Conservation (phyloP, 2,329 filamentous ascomycete species). For the Clonostachys rosea region DNA sequence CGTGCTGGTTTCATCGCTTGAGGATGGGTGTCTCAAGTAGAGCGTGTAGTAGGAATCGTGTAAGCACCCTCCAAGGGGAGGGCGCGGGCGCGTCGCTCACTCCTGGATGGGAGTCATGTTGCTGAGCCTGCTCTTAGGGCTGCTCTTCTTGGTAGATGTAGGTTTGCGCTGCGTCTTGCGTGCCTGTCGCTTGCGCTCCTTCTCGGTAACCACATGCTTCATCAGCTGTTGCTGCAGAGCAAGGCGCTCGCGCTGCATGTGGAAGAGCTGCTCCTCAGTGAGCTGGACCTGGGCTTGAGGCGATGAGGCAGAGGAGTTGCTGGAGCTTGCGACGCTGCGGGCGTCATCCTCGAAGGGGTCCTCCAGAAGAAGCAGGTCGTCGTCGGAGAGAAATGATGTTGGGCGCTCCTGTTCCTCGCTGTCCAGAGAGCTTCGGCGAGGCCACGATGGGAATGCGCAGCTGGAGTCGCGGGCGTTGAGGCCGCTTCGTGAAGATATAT, state of each 20-base stretch:
- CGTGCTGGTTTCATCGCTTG: no score
- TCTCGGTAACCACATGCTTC: constrained; percentile 44
- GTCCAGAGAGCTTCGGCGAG: constrained; percentile 45
- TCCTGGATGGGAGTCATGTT: constrained; percentile 28
- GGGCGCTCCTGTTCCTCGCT: constrained; percentile 34
- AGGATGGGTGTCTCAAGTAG: no score
- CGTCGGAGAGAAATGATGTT: constrained; percentile 57
- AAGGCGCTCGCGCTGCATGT: constrained; percentile 44
- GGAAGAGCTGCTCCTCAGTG: constrained; percentile 41
- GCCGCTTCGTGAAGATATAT: constrained; percentile 33
- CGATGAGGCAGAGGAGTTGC: constrained; percentile 33
- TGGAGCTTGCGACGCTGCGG: constrained; percentile 31
- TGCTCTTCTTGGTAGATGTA: constrained; percentile 34
- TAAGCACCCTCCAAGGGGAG: no score
- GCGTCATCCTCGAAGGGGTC: constrained; percentile 26
- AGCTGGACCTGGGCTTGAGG: constrained; percentile 22
- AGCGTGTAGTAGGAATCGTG: no score
- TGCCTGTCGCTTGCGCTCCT: constrained; percentile 44
- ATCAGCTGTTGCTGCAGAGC: constrained; percentile 48
- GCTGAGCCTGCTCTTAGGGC: constrained; percentile 38
- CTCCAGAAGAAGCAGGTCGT: constrained; percentile 41
- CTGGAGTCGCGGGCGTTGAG: constrained; percentile 32
- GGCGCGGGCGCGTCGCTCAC: no score
- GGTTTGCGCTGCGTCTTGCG: constrained; percentile 13
- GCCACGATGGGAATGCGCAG: constrained; percentile 57